phyloP scores from a whole-genome alignment of 2,329 filamentous ascomycete species.

The Emmonsiellopsis sp. region DNA sequence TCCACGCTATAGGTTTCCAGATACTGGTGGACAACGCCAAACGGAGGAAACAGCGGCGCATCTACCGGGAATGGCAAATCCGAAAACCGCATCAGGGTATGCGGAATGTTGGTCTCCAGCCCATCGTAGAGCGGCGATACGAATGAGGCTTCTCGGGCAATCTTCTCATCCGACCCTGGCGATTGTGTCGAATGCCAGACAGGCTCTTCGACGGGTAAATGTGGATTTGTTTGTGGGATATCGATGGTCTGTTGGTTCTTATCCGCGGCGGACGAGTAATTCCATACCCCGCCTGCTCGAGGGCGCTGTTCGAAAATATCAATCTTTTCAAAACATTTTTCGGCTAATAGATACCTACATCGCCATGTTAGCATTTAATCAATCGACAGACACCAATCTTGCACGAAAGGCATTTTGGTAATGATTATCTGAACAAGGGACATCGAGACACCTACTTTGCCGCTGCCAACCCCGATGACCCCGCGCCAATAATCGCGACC shows the following conservation, averaged over 20 bases:
- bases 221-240: conserved; percentile 61
- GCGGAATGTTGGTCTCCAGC: conserved; percentile 80
- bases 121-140: conserved; percentile 75
- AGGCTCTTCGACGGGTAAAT: conserved; percentile 54
- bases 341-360: conserved; percentile 58
- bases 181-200: conserved; percentile 33
- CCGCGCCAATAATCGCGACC: conserved; percentile 74
- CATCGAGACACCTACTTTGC: conserved; percentile 47
- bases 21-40: conserved; percentile 63
- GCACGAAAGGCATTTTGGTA: conserved; percentile 6
- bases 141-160: conserved; percentile 47
- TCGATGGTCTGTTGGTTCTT: conserved; percentile 31
- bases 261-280: conserved; percentile 52
- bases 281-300: conserved; percentile 75
- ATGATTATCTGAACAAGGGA: not conserved
- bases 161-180: not conserved
- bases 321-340: conserved; percentile 59
- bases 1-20: conserved; percentile 62
- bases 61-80: conserved; percentile 57
- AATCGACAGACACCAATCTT: too few relatives aligned
- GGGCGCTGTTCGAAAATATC: conserved; percentile 74
- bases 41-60: conserved; percentile 63
- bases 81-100: conserved; percentile 69
- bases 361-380: too few relatives aligned
- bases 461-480: conserved; percentile 66